Conservation (phyloP, 495 filamentous ascomycete species). For the Tricharina praecox region DNA sequence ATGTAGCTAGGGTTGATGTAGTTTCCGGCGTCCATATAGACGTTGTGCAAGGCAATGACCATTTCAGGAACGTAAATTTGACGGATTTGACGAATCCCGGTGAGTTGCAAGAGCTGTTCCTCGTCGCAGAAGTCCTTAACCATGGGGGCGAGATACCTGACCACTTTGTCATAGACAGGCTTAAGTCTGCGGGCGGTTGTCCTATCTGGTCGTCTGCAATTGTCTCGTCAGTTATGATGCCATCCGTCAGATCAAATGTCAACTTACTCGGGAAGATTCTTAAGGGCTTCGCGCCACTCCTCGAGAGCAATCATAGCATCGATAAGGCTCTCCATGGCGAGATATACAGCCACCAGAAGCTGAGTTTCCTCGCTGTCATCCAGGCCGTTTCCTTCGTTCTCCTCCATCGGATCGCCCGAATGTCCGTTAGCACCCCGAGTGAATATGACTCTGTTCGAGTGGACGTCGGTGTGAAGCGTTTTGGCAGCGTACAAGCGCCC, state of each 20-base stretch:
- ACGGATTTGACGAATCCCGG: constrained; percentile 10
- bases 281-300: constrained; percentile 17
- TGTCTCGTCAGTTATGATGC: constrained; percentile 1
- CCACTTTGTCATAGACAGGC: constrained; percentile 8
- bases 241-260: too few relatives aligned
- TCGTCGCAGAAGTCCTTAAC: constrained; percentile 20
- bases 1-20: constrained; percentile 12
- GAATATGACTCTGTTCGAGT: constrained; percentile 15
- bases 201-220: constrained; percentile 11
- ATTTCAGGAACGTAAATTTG: constrained; percentile 26
- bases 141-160: constrained; percentile 2
- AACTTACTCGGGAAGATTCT: background rate
- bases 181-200: constrained; percentile 9
- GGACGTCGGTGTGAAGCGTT: constrained; percentile 16
- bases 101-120: constrained; percentile 6
- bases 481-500: constrained; percentile 25
- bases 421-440: constrained; percentile 8
- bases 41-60: constrained; percentile 21
- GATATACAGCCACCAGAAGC: constrained; percentile 11
- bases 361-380: constrained; percentile 8
- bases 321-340: constrained; percentile 22
- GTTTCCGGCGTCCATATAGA: constrained; percentile 24
- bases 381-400: background rate
- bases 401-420: constrained; percentile 1
- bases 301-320: constrained; percentile 21